Percentiles rank a stretch among this genome's conserved stretches.
phyloP scores from a whole-genome alignment of 1,284 basidiomycete genomes.

The Lentinula novae-zelandiae region DNA sequence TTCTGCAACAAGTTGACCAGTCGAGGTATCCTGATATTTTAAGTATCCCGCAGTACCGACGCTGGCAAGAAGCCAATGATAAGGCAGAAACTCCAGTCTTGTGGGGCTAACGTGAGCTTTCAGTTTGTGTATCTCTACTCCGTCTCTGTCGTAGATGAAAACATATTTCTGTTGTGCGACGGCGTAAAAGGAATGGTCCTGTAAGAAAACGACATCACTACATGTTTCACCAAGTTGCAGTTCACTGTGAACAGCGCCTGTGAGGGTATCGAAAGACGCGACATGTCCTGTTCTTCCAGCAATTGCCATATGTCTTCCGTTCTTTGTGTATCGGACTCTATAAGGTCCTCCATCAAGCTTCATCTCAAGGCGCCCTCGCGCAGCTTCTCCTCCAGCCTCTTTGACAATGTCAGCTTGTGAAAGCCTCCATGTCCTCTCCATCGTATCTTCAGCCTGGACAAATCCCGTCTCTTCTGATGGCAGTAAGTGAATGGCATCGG shows the following conservation, averaged over 20 bases:
- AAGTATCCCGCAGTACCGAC: constrained; percentile 87
- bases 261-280: constrained; percentile 95
- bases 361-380: constrained; percentile 76
- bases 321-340: constrained; percentile 80
- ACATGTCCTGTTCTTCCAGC: constrained; percentile 84
- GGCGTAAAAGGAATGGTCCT: constrained; percentile 90
- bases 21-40: constrained; percentile 97
- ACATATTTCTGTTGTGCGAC: constrained; percentile 97
- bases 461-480: constrained; percentile 58
- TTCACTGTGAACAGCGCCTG: constrained; percentile 84
- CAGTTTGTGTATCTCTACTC: constrained; percentile 88
- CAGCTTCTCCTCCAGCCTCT: constrained; percentile 70
- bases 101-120: constrained; percentile 89
- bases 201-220: constrained; percentile 89
- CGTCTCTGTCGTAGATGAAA: constrained; percentile 94
- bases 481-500: constrained; percentile 65
- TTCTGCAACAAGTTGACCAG: constrained; percentile 83
- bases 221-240: constrained; percentile 87
- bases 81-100: constrained; percentile 89
- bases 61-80: constrained; percentile 91
- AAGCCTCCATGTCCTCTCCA: constrained; percentile 90
- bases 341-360: constrained; percentile 89
- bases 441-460: constrained; percentile 69
- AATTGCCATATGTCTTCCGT: constrained; percentile 87
- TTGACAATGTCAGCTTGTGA: constrained; percentile 77